Evolutionary conservation across 208 protist genomes (phyloP).

Genomic region (Cochliopodium minus): DNA sequence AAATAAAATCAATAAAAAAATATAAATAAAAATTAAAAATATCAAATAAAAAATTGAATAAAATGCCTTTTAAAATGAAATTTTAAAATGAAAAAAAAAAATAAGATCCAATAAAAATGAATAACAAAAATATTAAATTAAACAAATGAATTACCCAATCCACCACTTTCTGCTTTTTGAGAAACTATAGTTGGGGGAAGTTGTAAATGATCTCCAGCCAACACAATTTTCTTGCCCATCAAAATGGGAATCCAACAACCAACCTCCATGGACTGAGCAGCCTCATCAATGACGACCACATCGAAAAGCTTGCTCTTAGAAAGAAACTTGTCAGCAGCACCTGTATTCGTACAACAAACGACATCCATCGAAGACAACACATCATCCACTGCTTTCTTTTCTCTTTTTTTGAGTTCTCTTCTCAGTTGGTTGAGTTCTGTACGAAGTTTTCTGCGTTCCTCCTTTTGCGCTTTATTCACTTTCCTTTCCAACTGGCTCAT

Average conservation of each 20-base stretch:
- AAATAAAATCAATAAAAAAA: too few relatives aligned
- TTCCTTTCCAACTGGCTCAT: conserved; percentile 5
- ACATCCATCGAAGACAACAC: conserved; percentile 27
- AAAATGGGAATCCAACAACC: conserved; percentile 41
- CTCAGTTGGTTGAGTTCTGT: not conserved
- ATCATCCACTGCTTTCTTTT: conserved; percentile 20
- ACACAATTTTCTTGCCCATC: conserved; percentile 17
- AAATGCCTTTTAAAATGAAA: too few relatives aligned
- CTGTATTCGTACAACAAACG: conserved; percentile 28
- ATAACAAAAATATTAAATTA: too few relatives aligned
- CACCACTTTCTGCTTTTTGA: not conserved
- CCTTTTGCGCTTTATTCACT: conserved; percentile 5
- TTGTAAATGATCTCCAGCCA: conserved; percentile 36
- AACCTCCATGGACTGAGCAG: conserved; percentile 38
- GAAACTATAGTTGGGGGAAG: conserved; percentile 29
- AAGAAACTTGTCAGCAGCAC: conserved; percentile 15
- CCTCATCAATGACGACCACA: conserved; percentile 37
- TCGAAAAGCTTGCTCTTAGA: conserved; percentile 15
- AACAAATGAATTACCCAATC: too few relatives aligned
- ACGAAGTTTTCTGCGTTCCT: not conserved
- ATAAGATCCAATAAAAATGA: too few relatives aligned
- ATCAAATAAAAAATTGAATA: too few relatives aligned
- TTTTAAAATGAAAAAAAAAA: too few relatives aligned
- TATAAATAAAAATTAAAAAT: too few relatives aligned
- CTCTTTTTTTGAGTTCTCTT: conserved; percentile 10